Evolutionary conservation across 805 yeast genomes (phyloP).

Genomic region (Wickerhamiella sergipiensis): DNA sequence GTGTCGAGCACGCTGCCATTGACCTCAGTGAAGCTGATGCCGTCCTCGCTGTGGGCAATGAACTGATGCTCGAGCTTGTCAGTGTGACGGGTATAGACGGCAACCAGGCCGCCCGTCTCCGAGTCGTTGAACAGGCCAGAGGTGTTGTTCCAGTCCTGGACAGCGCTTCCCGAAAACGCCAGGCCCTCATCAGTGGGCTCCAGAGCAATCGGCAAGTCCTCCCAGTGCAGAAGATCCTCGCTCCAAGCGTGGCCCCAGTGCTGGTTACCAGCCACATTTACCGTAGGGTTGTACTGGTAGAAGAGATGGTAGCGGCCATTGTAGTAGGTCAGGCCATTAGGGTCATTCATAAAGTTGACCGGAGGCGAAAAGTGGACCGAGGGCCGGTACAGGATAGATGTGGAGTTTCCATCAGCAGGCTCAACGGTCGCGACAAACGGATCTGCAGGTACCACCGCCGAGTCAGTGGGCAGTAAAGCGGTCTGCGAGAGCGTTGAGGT

Average conservation of each 20-base stretch:
- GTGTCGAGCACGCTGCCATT: constrained; percentile 25
- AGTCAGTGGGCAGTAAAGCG: neutral
- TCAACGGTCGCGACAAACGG: neutral
- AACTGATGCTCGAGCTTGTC: constrained; percentile 23
- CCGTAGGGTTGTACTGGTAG: constrained; percentile 29
- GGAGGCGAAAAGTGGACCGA: constrained; percentile 26
- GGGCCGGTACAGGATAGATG: constrained; percentile 7
- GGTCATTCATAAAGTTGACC: constrained; percentile 32
- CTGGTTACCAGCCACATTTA: constrained; percentile 24
- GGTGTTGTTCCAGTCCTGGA: constrained; percentile 28
- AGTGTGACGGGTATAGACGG: constrained; percentile 25
- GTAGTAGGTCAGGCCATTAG: constrained; percentile 31
- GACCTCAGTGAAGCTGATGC: constrained; percentile 24
- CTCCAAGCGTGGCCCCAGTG: constrained; percentile 34
- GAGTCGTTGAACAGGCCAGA: constrained; percentile 21
- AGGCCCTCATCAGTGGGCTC: constrained; percentile 22
- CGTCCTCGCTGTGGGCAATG: constrained; percentile 26
- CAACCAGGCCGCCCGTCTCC: constrained; percentile 25
- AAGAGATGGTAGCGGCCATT: constrained; percentile 25
- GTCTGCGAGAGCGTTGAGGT: neutral
- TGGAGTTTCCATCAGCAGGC: neutral
- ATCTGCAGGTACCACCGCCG: neutral
- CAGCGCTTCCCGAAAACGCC: constrained; percentile 28
- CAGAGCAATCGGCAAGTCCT: constrained; percentile 24
- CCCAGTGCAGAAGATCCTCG: constrained; percentile 26